phyloP scores from a whole-genome alignment of 768 basidiomycete species.

The Kwoniella newhampshirensis region DNA sequence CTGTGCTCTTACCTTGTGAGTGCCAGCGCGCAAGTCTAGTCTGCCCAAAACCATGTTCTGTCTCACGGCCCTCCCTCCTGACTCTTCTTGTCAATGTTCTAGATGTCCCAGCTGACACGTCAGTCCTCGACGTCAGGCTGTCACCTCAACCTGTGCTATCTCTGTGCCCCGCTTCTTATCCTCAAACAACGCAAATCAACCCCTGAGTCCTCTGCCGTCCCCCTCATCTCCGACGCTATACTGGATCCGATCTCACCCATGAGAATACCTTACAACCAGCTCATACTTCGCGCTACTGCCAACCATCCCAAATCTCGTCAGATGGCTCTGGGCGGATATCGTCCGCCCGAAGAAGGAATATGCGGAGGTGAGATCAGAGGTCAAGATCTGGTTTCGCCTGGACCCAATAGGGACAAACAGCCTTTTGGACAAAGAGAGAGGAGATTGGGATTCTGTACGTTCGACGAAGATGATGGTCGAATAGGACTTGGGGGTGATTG shows the following conservation, averaged over 20 bases:
- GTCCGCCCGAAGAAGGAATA: constrained; percentile 2
- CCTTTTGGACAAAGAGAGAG: background rate
- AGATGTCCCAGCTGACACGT: background rate
- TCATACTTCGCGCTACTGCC: constrained; percentile 19
- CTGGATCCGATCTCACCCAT: background rate
- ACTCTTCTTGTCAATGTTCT: background rate
- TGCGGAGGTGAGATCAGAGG: constrained; percentile 10
- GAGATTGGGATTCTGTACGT: background rate
- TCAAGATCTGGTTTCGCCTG: constrained; percentile 3
- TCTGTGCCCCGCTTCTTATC: constrained; percentile 32
- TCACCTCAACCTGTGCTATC: constrained; percentile 36
- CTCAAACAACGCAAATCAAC: background rate
- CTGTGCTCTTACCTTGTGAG: constrained; percentile 38
- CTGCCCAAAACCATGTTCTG: background rate
- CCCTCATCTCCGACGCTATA: background rate
- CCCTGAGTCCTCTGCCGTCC: constrained; percentile 4
- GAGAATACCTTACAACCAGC: constrained; percentile 19
- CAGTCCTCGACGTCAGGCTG: constrained; percentile 18
- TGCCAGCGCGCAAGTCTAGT: background rate
- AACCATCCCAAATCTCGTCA: constrained; percentile 24
- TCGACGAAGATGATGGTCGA: background rate
- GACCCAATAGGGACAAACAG: too few species aligned
- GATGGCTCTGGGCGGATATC: constrained; percentile 21
- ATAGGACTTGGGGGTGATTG: background rate
- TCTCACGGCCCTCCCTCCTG: background rate